Evolutionary conservation across 2,329 filamentous ascomycete species (phyloP).

Genomic region (Aspergillus sp.): DNA sequence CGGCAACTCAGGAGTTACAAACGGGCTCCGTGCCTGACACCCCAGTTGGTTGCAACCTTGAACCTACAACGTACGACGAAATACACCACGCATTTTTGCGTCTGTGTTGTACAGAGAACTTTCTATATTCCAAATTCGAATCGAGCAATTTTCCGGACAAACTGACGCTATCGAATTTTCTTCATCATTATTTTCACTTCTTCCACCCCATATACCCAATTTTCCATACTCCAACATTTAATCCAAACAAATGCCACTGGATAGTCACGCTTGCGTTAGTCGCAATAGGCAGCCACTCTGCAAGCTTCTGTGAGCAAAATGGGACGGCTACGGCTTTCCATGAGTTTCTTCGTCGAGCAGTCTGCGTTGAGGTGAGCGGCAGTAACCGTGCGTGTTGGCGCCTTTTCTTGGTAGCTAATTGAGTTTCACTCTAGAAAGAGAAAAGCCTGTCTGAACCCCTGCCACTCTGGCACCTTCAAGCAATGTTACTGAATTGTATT

Average conservation of each 20-base stretch:
- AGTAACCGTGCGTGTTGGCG: neutral
- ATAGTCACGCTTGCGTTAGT: conserved; percentile 40
- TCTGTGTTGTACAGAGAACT: conserved; percentile 31
- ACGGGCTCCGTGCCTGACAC: conserved; percentile 20
- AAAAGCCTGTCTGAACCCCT: conserved; percentile 12
- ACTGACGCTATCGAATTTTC: conserved; percentile 28
- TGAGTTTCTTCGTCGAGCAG: conserved; percentile 42
- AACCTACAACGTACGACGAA: conserved; percentile 26
- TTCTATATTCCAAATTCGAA: conserved; percentile 33
- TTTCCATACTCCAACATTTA: conserved; percentile 39
- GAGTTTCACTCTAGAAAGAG: conserved; percentile 25
- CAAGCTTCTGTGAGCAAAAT: conserved; percentile 25
- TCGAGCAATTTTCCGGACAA: conserved; percentile 29
- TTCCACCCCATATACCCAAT: conserved; percentile 45
- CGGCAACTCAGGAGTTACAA: conserved; percentile 16
- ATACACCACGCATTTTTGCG: conserved; percentile 31
- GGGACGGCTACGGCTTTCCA: conserved; percentile 37
- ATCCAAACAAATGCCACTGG: conserved; percentile 40
- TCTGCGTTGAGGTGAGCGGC: conserved; percentile 33
- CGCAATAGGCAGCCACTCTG: conserved; percentile 42
- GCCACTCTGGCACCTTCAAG: conserved; percentile 32
- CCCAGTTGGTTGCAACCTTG: conserved; percentile 18
- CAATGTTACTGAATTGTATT: conserved; percentile 33
- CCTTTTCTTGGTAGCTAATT: neutral
- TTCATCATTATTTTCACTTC: conserved; percentile 38